Conservation (phyloP, 1,139 yeast species). For the Hyphopichia khmerensis region DNA sequence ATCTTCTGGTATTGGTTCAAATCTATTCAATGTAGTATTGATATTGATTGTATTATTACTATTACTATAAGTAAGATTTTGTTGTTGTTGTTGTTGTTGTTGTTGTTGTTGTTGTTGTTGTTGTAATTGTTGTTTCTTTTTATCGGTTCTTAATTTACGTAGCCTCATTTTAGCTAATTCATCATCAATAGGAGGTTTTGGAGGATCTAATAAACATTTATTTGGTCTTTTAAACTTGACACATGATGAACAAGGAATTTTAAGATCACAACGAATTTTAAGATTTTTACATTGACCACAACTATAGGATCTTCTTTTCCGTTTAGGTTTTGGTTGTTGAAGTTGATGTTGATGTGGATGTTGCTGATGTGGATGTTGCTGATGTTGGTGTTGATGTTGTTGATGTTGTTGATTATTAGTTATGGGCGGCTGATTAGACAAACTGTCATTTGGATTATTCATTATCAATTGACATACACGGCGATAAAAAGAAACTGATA, state of each 20-base stretch:
- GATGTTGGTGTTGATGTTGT: no score
- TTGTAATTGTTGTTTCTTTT: conserved; percentile 1
- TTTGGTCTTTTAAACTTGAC: conserved; percentile 39
- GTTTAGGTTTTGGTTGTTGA: conserved; percentile 14
- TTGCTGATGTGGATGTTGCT: background rate
- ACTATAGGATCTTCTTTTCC: conserved; percentile 50
- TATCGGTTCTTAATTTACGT: conserved; percentile 19
- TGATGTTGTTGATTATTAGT: no score
- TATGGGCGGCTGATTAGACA: no score
- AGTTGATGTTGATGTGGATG: background rate
- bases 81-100: background rate
- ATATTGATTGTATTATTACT: no score
- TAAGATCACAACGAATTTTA: conserved; percentile 54
- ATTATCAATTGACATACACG: no score
- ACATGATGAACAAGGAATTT: conserved; percentile 51
- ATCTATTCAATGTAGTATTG: no score
- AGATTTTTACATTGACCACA: conserved; percentile 57
- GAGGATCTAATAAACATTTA: conserved; percentile 41
- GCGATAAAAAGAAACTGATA: no score
- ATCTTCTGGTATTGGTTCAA: background rate
- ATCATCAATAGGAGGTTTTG: conserved; percentile 44
- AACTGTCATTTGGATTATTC: no score
- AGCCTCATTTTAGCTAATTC: conserved; percentile 24
- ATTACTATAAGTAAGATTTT: background rate
- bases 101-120: no score